Evolutionary conservation across 306 rosid species (phyloP).

Genomic region (Malus sylvestris): DNA sequence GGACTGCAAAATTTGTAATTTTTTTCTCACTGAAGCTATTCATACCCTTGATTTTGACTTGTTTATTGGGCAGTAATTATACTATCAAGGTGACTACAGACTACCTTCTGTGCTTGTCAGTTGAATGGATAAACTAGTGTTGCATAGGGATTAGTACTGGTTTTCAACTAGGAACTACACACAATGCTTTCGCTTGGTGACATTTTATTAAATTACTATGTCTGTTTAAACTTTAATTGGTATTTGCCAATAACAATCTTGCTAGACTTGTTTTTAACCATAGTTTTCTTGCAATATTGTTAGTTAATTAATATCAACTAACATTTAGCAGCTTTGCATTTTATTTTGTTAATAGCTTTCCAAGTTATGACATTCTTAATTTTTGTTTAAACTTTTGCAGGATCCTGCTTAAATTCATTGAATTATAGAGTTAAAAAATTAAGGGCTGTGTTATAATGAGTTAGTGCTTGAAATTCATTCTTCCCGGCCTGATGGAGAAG

Average conservation of each 20-base stretch:
- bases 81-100: background rate
- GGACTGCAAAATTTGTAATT: background rate
- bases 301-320: background rate
- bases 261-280: background rate
- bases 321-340: background rate
- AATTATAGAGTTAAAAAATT: background rate
- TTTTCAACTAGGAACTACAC: background rate
- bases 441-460: slow-evolving; percentile 4
- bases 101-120: background rate
- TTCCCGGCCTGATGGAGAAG: slow-evolving; percentile 36
- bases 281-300: background rate
- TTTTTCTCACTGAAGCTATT: background rate
- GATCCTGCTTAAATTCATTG: background rate
- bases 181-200: background rate
- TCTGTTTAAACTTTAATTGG: background rate
- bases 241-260: background rate
- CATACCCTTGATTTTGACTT: background rate
- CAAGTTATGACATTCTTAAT: background rate
- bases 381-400: slow-evolving; percentile 19
- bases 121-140: background rate
- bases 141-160: background rate
- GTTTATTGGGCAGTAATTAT: background rate
- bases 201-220: background rate
- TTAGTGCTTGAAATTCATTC: slow-evolving; percentile 13
- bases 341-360: no score